Evolutionary conservation across 805 yeast species (phyloP), one percentile per base, ranked within the genome.

Genomic region (Cyberlindnera nakhonratchasimensis): DNA sequence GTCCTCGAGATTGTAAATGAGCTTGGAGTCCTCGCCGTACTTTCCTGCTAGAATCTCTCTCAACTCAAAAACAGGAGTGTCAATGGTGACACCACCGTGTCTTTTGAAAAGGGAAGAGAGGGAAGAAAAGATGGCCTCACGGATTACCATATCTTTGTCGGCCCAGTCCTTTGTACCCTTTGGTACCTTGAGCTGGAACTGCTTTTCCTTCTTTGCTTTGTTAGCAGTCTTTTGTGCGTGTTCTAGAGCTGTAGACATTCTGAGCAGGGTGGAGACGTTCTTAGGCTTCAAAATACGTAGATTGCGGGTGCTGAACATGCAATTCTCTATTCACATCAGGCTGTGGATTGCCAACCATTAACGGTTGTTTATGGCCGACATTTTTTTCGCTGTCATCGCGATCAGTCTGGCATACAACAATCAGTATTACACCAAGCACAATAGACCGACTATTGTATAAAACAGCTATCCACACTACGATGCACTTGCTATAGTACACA

Each of bases 81-180:
- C 99, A 51, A 93, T 88, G 31, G 99, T 91, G 25, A 89, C 96
- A 66, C 95, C 99, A 48, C 99, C 99, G 65, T 93, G 99, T 55
- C 89, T 83, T 65, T 89, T 85, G 76, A 93, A 93, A 38, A 93
- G 66, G 2, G 69, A 57, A 13, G 90, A 77, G 47, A 93, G 67
- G 9, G 88, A 76, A 39, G 72, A 69, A 64, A 93, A 93, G 47
- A 93, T 77, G 29, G 86, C 93, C 56, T 86, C 91, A 65, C 99
- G 80, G 53, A 93, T 79, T 29, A 89, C 85, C 98, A 93, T 93
- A 63, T 93, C 99, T 63, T 85, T 84, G 57, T 93, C 99, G 50
- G 96, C 87, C 99, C 99, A 93, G 65, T 93, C 99, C 65, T 89
- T 90, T 54, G 98, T 80, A 51, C 99, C 99, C 64, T 93, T 93